Conservation (phyloP, 2,329 filamentous ascomycete species). For the Colletotrichum viniferum region DNA sequence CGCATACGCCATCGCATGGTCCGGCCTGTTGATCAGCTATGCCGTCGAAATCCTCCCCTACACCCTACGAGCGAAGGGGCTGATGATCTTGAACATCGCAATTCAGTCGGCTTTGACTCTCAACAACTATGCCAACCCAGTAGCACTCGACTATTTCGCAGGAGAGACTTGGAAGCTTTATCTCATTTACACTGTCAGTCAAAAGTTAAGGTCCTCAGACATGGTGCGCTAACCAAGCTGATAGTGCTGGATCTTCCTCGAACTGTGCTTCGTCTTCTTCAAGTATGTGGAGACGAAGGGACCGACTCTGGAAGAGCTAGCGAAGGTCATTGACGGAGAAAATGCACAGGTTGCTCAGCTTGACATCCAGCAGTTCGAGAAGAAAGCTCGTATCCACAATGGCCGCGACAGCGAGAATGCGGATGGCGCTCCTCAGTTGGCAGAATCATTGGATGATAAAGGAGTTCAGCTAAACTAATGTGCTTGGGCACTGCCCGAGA, state of each 20-base stretch:
- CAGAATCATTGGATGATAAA: not conserved
- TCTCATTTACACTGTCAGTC: slow-evolving; percentile 57
- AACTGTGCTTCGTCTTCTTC: slow-evolving; percentile 47
- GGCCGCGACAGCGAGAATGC: not conserved
- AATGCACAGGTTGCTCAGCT: slow-evolving; percentile 52
- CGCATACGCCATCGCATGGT: slow-evolving; percentile 62
- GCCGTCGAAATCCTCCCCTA: slow-evolving; percentile 56
- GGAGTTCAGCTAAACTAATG: not conserved
- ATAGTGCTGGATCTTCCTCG: slow-evolving; percentile 13
- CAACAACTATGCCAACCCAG: slow-evolving; percentile 58
- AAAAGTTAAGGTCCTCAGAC: not conserved
- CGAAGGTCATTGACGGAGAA: slow-evolving; percentile 68
- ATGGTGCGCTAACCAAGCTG: not conserved
- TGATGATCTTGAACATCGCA: slow-evolving; percentile 61
- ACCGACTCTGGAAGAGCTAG: slow-evolving; percentile 69
- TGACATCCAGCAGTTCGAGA: slow-evolving; percentile 48
- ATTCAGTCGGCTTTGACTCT: slow-evolving; percentile 60
- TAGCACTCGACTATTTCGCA: slow-evolving; percentile 54
- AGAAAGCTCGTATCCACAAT: slow-evolving; percentile 33
- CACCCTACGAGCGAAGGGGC: slow-evolving; percentile 54
- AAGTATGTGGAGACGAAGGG: slow-evolving; percentile 66
- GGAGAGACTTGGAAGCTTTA: slow-evolving; percentile 57
- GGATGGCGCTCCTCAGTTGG: not conserved
- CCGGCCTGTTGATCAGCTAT: slow-evolving; percentile 61
- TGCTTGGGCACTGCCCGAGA: too few relatives aligned